Percentiles rank a stretch among this genome's conserved stretches.
These are phyloP conservation scores for Brettanomyces bruxellensis DNA, from an alignment of 805 yeast species.

Conservation along the genomic window DNA sequence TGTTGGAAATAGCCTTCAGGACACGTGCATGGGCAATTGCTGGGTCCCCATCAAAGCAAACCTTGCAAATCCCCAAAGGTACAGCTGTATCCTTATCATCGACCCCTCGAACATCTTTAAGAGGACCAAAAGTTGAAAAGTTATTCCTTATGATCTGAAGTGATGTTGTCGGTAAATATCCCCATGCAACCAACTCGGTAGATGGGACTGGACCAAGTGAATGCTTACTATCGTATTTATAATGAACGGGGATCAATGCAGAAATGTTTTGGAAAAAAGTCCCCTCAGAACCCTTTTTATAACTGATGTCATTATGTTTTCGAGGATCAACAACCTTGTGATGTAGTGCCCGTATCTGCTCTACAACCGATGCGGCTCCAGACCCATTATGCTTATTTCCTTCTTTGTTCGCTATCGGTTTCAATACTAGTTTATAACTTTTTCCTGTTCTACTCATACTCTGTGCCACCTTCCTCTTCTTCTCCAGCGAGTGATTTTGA, in stretches of 20 bases:
- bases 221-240: slow-evolving; percentile 47
- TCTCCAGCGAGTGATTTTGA: slow-evolving; percentile 14
- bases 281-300: slow-evolving; percentile 5
- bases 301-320: slow-evolving; percentile 3
- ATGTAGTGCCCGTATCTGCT: slow-evolving; percentile 4
- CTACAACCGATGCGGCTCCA: slow-evolving; percentile 23
- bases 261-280: slow-evolving; percentile 11
- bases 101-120: slow-evolving; percentile 48
- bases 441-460: slow-evolving; percentile 1
- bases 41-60: slow-evolving; percentile 53
- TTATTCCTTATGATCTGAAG: slow-evolving; percentile 39
- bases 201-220: slow-evolving; percentile 73
- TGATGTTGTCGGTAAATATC: slow-evolving; percentile 46
- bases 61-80: slow-evolving; percentile 63
- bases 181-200: slow-evolving; percentile 61
- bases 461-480: background rate
- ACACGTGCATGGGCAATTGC: slow-evolving; percentile 42
- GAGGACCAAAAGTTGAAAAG: slow-evolving; percentile 53
- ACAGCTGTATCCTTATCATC: slow-evolving; percentile 70
- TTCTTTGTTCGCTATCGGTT: background rate
- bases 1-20: slow-evolving; percentile 30
- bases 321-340: slow-evolving; percentile 15
- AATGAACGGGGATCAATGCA: slow-evolving; percentile 12
- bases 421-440: slow-evolving; percentile 4
- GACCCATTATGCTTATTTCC: background rate